Evolutionary conservation across 2,329 filamentous ascomycete genomes (phyloP).

Genomic region (Aspergillus ruber): DNA sequence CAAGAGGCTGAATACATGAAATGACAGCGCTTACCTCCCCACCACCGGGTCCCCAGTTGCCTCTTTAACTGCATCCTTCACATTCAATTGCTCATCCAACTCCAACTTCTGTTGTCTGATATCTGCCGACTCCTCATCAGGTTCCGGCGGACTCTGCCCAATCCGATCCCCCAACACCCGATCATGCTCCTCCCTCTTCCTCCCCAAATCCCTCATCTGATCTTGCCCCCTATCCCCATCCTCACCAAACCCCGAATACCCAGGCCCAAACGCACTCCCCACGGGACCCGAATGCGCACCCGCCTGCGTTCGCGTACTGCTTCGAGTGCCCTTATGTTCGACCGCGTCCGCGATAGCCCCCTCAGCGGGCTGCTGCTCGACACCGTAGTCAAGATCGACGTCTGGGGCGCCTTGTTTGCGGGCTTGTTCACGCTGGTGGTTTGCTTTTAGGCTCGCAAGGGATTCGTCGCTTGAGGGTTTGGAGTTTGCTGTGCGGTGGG

Average conservation of each 20-base stretch:
- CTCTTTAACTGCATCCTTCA: constrained; percentile 19
- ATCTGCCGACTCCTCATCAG: constrained; percentile 15
- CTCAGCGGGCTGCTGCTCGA: constrained; percentile 31
- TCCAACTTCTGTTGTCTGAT: constrained; percentile 21
- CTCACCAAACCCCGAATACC: constrained; percentile 26
- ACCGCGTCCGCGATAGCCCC: constrained; percentile 30
- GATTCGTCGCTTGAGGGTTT: constrained; percentile 22
- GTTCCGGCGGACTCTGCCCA: constrained; percentile 13
- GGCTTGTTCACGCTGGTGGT: constrained; percentile 11
- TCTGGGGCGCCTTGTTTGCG: constrained; percentile 14
- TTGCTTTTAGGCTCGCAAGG: constrained; percentile 12
- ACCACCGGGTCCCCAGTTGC: constrained; percentile 23
- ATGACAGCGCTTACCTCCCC: constrained; percentile 1
- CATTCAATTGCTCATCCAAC: constrained; percentile 23
- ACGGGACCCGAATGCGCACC: constrained; percentile 31
- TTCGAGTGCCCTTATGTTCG: constrained; percentile 15
- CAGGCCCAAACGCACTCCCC: constrained; percentile 22
- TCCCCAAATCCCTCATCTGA: constrained; percentile 25
- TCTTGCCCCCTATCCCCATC: constrained; percentile 12
- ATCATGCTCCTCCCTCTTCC: constrained; percentile 31
- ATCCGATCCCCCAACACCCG: constrained; percentile 21
- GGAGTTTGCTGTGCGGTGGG: constrained; percentile 19
- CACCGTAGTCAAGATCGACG: constrained; percentile 30
- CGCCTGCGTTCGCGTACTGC: constrained; percentile 18
- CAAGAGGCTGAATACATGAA: background rate